Conservation (phyloP, 306 rosid genomes). For the Cucumis hystrix region DNA sequence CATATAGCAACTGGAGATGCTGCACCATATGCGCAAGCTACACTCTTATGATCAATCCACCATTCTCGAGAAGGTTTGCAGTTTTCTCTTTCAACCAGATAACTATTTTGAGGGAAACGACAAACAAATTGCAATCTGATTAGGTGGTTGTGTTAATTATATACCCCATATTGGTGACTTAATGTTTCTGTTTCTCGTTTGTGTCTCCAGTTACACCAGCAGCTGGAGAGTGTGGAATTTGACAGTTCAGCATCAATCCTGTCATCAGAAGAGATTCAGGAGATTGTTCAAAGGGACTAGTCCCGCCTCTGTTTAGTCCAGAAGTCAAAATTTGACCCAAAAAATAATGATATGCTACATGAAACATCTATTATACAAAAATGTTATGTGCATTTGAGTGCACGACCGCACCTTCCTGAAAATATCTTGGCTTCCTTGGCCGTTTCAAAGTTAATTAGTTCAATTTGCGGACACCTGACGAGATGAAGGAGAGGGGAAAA, state of each 20-base stretch:
- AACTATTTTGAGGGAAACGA: background rate
- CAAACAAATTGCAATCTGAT: background rate
- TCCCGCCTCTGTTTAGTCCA: slow-evolving; percentile 39
- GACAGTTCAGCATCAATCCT: slow-evolving; percentile 39
- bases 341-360: background rate
- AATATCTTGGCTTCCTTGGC: background rate
- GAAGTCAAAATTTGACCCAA: background rate
- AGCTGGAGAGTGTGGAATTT: slow-evolving; percentile 46
- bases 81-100: background rate
- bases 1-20: slow-evolving; percentile 80
- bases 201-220: slow-evolving; percentile 41
- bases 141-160: background rate
- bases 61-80: slow-evolving; percentile 60
- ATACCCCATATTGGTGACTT: background rate
- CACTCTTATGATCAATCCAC: slow-evolving; percentile 67
- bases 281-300: slow-evolving; percentile 48
- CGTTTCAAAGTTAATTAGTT: background rate
- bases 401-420: background rate
- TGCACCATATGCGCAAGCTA: slow-evolving; percentile 56
- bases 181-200: background rate
- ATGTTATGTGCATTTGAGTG: background rate
- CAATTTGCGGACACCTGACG: background rate
- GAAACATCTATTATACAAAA: background rate
- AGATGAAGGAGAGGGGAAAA: background rate
- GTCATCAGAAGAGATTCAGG: slow-evolving; percentile 46